Evolutionary conservation across 352 stramenopile species (phyloP).

Genomic region (Globisporangium okanoganense): DNA sequence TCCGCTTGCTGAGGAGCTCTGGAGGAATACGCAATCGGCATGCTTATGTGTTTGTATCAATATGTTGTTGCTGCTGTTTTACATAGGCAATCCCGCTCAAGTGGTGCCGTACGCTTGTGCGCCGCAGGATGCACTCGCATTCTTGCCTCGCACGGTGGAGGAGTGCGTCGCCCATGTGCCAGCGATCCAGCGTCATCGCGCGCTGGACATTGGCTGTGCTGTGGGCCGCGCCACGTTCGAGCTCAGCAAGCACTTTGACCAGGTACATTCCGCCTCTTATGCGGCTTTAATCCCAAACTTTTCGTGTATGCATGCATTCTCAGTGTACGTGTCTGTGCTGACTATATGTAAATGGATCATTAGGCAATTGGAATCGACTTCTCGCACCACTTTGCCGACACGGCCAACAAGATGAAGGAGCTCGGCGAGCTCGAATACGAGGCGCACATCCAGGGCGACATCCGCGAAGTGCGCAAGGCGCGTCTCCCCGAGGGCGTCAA

Average conservation of each 20-base stretch:
- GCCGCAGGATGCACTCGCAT: conserved; percentile 78
- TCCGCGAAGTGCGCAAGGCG: conserved; percentile 51
- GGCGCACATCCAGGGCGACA: conserved; percentile 88
- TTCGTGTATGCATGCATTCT: neutral
- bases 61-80: neutral
- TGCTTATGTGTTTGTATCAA: neutral
- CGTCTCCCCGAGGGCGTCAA: conserved; percentile 64
- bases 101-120: conserved; percentile 69
- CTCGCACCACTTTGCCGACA: conserved; percentile 85
- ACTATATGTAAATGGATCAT: neutral
- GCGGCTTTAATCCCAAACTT: neutral
- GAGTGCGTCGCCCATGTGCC: conserved; percentile 58
- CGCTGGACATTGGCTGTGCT: conserved; percentile 93
- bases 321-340: neutral
- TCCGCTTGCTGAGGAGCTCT: neutral
- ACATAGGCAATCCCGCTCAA: conserved; percentile 51
- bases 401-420: conserved; percentile 86
- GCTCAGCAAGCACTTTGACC: conserved; percentile 90
- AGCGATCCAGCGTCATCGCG: conserved; percentile 53
- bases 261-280: conserved; percentile 43
- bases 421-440: conserved; percentile 78
- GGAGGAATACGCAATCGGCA: neutral
- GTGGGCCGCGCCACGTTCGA: conserved; percentile 93
- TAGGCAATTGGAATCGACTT: conserved; percentile 93
- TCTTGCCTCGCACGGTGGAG: conserved; percentile 84